Evolutionary conservation across 495 filamentous ascomycete genomes (phyloP), one percentile per base, ranked within the genome.

Genomic region (Friedmanniomyces endolithicus): DNA sequence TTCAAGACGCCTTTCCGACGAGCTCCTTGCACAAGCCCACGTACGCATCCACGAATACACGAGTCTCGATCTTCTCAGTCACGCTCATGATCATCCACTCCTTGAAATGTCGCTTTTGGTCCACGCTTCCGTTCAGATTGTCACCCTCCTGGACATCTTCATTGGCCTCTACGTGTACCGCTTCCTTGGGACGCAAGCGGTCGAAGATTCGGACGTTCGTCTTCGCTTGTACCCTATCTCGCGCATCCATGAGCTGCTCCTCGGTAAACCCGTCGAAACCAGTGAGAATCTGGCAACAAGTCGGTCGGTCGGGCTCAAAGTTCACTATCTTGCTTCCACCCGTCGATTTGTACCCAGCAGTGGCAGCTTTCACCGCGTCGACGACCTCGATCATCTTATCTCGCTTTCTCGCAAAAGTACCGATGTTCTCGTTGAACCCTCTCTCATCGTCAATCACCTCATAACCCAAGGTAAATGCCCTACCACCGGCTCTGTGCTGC

Each of bases 371-470:
- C 16, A 60, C 29, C 1, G 11, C 43, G 2, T 48, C 40, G 9
- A 34, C 37, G n/a, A 60, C 23, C 11, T 52, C 48, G 8, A 29
- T 22, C 53, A 60, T 56, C 48, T 56, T 60, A 11, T 60, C 17
- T 44, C 57, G 33, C 47, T 53, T 55, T 35, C 37, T 22, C 11
- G 22, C 40, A 24, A 60, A 60, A 7, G 53, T 56, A 1, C 52
- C 53, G 16, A 60, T 52, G 27, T 48, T 56, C 57, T 60, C 52
- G 23, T 60, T 60, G 25, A 27, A 60, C 7, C 57, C 57, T 47
- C 57, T 12, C 33, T 55, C 57, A 47, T 47, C 40, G 27, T 60
- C 57, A 8, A 52, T 52, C 27, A 56, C 25, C 39, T 60, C 47
- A 35, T 51, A 60, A 2, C 27, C 17, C 8, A 60, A 25, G 14